These are phyloP conservation scores for Ophiostoma montium DNA, from an alignment of 2,329 filamentous ascomycete species.

Conservation along the genomic window DNA sequence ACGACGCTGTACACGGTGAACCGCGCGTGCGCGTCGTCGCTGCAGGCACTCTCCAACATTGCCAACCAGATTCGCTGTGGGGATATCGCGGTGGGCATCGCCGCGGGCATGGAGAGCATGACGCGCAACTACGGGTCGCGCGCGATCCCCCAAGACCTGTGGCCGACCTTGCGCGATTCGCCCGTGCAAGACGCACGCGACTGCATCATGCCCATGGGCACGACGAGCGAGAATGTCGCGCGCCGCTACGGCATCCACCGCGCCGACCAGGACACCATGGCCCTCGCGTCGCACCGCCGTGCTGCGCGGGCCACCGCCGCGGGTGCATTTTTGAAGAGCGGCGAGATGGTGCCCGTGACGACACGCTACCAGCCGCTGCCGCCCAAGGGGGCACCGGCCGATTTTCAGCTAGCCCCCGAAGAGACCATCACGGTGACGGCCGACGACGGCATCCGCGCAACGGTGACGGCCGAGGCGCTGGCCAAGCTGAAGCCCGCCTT, in stretches of 20 bases:
- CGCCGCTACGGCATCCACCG: constrained; percentile 58
- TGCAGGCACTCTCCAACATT: constrained; percentile 63
- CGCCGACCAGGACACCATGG: constrained; percentile 71
- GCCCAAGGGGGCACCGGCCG: constrained; percentile 41
- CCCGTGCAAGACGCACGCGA: constrained; percentile 57
- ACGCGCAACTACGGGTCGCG: constrained; percentile 73
- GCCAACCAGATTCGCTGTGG: constrained; percentile 64
- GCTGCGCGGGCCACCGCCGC: constrained; percentile 55
- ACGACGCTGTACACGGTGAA: constrained; percentile 80
- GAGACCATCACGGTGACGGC: constrained; percentile 52
- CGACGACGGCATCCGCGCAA: constrained; percentile 72
- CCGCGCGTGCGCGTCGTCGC: constrained; percentile 66
- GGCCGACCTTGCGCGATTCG: constrained; percentile 56
- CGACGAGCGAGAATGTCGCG: constrained; percentile 83
- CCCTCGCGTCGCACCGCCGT: constrained; percentile 57
- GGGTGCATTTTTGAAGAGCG: constrained; percentile 56
- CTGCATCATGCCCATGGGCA: constrained; percentile 88
- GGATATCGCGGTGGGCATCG: constrained; percentile 60
- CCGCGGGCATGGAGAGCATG: constrained; percentile 93
- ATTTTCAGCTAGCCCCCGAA: constrained; percentile 25
- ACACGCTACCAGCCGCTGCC: constrained; percentile 54
- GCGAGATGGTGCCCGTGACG: constrained; percentile 72
- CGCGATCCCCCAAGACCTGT: constrained; percentile 73
- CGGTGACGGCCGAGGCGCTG: constrained; percentile 54
- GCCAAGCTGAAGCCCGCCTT: constrained; percentile 78